phyloP scores from a whole-genome alignment of 768 basidiomycete species.

The Mycena belliarum region DNA sequence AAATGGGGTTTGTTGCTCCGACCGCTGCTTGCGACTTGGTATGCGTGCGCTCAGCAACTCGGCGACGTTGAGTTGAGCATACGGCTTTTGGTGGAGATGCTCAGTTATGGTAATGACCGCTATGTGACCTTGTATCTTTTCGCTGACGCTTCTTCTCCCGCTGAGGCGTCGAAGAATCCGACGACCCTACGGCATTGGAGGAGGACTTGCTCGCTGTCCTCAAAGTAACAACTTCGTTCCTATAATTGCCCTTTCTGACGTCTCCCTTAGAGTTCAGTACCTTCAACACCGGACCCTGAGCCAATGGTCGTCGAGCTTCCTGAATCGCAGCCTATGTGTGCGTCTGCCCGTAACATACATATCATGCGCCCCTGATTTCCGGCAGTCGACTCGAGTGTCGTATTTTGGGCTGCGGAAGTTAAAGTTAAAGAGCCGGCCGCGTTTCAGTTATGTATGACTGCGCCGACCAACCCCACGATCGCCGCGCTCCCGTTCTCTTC shows the following conservation, averaged over 20 bases:
- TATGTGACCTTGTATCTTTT: background rate
- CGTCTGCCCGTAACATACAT: conserved; percentile 24
- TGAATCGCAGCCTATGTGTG: conserved; percentile 66
- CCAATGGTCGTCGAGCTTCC: conserved; percentile 62
- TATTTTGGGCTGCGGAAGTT: conserved; percentile 72
- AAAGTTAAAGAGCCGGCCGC: conserved; percentile 61
- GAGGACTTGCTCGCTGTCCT: conserved; percentile 76
- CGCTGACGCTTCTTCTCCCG: conserved; percentile 3
- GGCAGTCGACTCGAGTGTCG: conserved; percentile 62
- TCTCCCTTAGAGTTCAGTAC: conserved; percentile 63
- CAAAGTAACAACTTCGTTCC: conserved; percentile 49
- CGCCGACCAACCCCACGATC: conserved; percentile 50
- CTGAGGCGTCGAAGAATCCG: conserved; percentile 39
- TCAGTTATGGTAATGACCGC: conserved; percentile 63
- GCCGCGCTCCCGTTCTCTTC: conserved; percentile 62
- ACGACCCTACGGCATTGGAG: conserved; percentile 54
- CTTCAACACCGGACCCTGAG: conserved; percentile 50
- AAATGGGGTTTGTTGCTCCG: conserved; percentile 75
- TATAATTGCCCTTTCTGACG: background rate
- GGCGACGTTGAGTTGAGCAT: conserved; percentile 78
- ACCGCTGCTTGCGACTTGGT: conserved; percentile 78
- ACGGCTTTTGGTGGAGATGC: conserved; percentile 78
- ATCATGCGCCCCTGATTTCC: background rate
- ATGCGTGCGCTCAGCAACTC: conserved; percentile 76
- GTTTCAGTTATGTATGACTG: conserved; percentile 72